phyloP scores from a whole-genome alignment of 148 eudicot species.

The Camellia lanceoleosa region DNA sequence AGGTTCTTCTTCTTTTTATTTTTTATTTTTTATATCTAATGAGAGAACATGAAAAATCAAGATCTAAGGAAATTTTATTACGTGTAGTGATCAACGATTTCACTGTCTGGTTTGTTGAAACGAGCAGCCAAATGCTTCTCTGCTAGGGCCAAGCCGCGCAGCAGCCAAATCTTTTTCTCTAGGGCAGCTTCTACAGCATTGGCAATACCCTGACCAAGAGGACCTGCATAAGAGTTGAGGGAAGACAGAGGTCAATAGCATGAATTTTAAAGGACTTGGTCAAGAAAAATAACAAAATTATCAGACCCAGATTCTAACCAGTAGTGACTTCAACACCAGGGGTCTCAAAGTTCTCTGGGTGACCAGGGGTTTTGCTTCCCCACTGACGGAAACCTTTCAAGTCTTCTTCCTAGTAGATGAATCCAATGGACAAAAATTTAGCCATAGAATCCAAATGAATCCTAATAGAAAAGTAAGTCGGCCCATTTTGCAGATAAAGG shows the following conservation, averaged over 20 bases:
- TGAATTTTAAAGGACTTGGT: neutral
- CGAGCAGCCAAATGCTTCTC: constrained; percentile 95
- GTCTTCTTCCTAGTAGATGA: constrained; percentile 52
- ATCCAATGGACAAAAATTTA: neutral
- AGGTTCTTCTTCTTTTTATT: neutral
- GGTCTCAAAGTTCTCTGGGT: constrained; percentile 88
- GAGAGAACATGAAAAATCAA: neutral
- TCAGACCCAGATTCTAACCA: constrained; percentile 38
- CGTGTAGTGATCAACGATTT: constrained; percentile 92
- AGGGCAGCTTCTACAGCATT: no score
- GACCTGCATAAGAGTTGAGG: constrained; percentile 42
- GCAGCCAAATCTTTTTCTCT: no score
- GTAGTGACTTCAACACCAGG: constrained; percentile 92
- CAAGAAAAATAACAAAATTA: neutral
- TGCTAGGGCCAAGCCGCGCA: constrained; percentile 82
- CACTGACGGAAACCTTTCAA: constrained; percentile 82
- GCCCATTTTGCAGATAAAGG: neutral
- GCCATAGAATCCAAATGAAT: neutral
- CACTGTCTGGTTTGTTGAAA: constrained; percentile 72
- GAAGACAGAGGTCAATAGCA: neutral
- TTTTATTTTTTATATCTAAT: neutral
- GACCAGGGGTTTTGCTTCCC: constrained; percentile 86
- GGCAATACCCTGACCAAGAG: constrained; percentile 92
- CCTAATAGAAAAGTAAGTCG: neutral
- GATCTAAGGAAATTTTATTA: constrained; percentile 23